Percentiles rank a stretch among this genome's conserved stretches.
phyloP scores from a whole-genome alignment of 768 basidiomycete species.

The Dictyophora rubrovolvata region DNA sequence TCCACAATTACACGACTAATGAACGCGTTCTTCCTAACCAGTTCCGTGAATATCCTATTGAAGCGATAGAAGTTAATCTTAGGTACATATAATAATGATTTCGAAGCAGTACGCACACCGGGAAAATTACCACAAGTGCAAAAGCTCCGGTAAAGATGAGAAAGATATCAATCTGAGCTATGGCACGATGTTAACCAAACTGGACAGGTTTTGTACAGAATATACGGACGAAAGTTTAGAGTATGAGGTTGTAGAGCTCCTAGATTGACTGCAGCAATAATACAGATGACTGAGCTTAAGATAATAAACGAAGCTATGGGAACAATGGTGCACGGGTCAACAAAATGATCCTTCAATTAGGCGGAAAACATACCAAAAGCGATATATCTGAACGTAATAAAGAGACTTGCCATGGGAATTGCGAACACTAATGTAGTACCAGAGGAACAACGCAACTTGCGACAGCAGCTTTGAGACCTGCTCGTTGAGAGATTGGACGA shows the following conservation, averaged over 20 bases:
- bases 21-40: conserved; percentile 39
- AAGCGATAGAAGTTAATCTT: conserved; percentile 5
- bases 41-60: conserved; percentile 47
- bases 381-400: conserved; percentile 46
- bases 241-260: conserved; percentile 17
- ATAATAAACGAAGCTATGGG: conserved; percentile 21
- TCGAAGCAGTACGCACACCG: conserved; percentile 37
- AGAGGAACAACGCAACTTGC: conserved; percentile 5
- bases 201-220: background rate
- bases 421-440: conserved; percentile 18
- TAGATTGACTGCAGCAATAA: conserved; percentile 61
- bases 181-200: conserved; percentile 4
- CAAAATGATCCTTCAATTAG: background rate
- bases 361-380: conserved; percentile 42
- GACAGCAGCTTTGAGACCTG: conserved; percentile 4
- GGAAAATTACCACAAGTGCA: conserved; percentile 47
- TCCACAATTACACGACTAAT: conserved; percentile 67
- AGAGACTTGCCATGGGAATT: conserved; percentile 31
- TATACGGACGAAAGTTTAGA: conserved; percentile 2
- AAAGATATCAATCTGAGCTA: conserved; percentile 46
- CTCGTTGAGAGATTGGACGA: background rate
- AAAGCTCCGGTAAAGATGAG: conserved; percentile 50
- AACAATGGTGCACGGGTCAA: background rate
- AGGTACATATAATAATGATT: background rate
- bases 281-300: conserved; percentile 56